These are phyloP conservation scores for Abortiporus biennis DNA, from an alignment of 1,284 basidiomycete genomes.

Conservation along the genomic window DNA sequence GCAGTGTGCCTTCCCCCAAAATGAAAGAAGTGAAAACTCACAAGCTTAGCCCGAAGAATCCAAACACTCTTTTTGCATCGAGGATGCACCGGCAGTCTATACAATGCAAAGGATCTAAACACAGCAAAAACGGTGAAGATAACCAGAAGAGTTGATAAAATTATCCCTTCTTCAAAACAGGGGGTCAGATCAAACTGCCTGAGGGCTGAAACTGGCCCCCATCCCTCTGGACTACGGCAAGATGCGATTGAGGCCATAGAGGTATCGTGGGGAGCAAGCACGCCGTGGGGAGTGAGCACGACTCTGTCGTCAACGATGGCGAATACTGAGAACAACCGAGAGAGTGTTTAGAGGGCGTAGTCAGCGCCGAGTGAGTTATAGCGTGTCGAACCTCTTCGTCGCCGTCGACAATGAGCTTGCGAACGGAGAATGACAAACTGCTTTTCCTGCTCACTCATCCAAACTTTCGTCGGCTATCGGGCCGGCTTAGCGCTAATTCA, in stretches of 20 bases:
- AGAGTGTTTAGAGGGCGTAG: too few species aligned
- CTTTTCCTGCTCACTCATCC: too few species aligned
- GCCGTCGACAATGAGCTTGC: too few species aligned
- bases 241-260: slow-evolving; percentile 15
- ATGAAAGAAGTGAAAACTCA: slow-evolving; percentile 32
- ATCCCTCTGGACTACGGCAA: slow-evolving; percentile 56
- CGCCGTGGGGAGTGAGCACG: slow-evolving; percentile 22
- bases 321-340: too few species aligned
- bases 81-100: slow-evolving; percentile 20
- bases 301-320: slow-evolving; percentile 20
- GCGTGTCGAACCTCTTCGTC: too few species aligned
- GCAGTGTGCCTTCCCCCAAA: too few species aligned
- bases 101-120: slow-evolving; percentile 26
- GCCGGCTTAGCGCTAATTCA: too few species aligned
- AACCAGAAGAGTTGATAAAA: slow-evolving; percentile 49
- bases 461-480: too few species aligned
- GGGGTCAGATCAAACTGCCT: slow-evolving; percentile 77
- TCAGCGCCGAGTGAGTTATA: too few species aligned
- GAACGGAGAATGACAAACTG: too few species aligned
- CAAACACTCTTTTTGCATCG: slow-evolving; percentile 35
- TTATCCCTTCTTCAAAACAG: slow-evolving; percentile 78
- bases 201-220: slow-evolving; percentile 51
- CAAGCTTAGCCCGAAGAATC: slow-evolving; percentile 56
- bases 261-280: slow-evolving; percentile 12
- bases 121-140: slow-evolving; percentile 40